These are phyloP conservation scores for Nepenthes alata DNA, from an alignment of 179 eudicot species.

Conservation along the genomic window DNA sequence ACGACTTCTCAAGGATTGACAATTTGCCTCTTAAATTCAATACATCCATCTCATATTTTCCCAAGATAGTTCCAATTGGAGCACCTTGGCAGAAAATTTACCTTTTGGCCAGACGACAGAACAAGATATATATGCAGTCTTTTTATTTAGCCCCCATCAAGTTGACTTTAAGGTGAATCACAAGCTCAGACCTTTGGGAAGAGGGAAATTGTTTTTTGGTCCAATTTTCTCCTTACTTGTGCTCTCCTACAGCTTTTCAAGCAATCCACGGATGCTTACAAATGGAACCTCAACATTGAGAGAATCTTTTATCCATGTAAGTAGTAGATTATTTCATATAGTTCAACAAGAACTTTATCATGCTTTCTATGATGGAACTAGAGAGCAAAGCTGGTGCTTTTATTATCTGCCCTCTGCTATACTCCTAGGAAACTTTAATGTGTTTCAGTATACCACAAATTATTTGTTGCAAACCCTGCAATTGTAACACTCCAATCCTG, in stretches of 20 bases:
- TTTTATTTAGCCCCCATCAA: constrained; percentile 69
- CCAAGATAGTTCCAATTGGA: constrained; percentile 66
- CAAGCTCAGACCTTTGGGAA: background rate
- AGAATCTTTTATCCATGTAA: constrained; percentile 83
- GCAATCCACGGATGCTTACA: constrained; percentile 87
- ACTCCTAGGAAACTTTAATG: no score
- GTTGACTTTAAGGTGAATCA: constrained; percentile 64
- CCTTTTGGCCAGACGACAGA: constrained; percentile 64
- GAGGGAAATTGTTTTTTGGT: constrained; percentile 4
- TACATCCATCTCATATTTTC: constrained; percentile 26
- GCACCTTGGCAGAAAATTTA: constrained; percentile 95
- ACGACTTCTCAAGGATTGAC: constrained; percentile 10
- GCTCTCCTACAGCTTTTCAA: constrained; percentile 66
- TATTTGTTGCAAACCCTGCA: no score
- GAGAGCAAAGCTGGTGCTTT: no score
- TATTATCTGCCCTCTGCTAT: no score
- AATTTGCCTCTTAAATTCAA: constrained; percentile 16
- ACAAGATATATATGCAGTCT: constrained; percentile 73
- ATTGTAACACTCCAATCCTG: no score
- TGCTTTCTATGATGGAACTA: no score
- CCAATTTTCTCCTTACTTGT: constrained; percentile 5
- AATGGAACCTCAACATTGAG: constrained; percentile 64
- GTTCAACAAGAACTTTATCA: background rate
- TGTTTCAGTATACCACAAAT: no score
- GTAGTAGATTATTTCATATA: constrained; percentile 2